These are phyloP conservation scores for Citrus glauca DNA, from an alignment of 345 rosid genomes.

Conservation along the genomic window DNA sequence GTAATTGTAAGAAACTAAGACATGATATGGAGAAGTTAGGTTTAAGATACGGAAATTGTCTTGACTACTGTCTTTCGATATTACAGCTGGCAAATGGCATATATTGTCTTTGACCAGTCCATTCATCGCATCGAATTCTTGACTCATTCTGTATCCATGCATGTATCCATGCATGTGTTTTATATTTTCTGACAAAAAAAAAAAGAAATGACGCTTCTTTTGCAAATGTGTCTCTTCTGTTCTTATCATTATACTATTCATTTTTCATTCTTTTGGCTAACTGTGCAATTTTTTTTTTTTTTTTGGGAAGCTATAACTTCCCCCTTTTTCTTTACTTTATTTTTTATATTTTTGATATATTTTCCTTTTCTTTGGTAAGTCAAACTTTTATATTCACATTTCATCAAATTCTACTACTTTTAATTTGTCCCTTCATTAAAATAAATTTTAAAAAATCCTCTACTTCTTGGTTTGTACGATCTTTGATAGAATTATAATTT, in stretches of 20 bases:
- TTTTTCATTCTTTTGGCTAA: neutral
- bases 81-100: slow-evolving; percentile 4
- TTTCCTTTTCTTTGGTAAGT: neutral
- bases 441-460: neutral
- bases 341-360: no score
- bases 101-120: slow-evolving; percentile 25
- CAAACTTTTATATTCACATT: neutral
- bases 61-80: slow-evolving; percentile 7
- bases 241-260: slow-evolving; percentile 3
- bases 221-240: neutral
- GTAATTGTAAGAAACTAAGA: neutral
- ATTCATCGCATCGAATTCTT: neutral
- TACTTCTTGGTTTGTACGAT: neutral
- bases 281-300: neutral
- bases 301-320: neutral
- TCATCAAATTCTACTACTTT: neutral
- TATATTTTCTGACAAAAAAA: neutral
- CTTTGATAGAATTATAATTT: no score
- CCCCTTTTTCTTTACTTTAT: neutral
- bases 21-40: neutral
- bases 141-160: slow-evolving; percentile 12
- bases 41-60: slow-evolving; percentile 10
- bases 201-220: neutral
- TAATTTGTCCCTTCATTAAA: neutral
- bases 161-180: neutral